A percentile compares a stretch with the other conserved stretches of the same genome.
Conservation (phyloP, 768 basidiomycete species). For the Pulveroboletus sp. region DNA sequence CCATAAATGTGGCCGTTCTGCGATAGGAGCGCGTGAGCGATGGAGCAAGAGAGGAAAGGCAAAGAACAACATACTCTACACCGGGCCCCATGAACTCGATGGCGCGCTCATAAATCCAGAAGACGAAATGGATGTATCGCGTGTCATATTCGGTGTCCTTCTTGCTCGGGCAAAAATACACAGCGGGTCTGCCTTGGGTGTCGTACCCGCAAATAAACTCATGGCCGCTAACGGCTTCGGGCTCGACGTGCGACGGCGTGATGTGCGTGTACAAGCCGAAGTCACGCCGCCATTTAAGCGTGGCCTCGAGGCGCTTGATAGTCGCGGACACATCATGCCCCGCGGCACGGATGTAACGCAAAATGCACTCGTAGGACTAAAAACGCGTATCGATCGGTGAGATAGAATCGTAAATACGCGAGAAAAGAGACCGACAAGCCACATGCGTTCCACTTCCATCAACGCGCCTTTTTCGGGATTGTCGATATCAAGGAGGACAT, state of each 20-base stretch:
- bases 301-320: constrained; percentile 65
- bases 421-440: constrained; percentile 48
- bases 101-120: constrained; percentile 75
- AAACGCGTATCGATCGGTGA: not conserved
- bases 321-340: constrained; percentile 64
- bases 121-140: constrained; percentile 66
- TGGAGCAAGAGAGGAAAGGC: no score
- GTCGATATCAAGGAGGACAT: constrained; percentile 46
- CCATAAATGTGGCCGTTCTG: no score
- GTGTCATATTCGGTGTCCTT: constrained; percentile 74
- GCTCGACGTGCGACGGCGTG: constrained; percentile 60
- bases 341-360: constrained; percentile 73
- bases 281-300: constrained; percentile 77
- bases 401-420: not conserved
- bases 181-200: constrained; percentile 53
- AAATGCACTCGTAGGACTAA: constrained; percentile 66
- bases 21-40: no score
- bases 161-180: constrained; percentile 64
- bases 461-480: constrained; percentile 44
- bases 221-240: constrained; percentile 83
- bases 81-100: constrained; percentile 78
- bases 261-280: constrained; percentile 66
- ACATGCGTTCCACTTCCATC: constrained; percentile 68
- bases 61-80: constrained; percentile 74
- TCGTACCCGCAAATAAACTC: constrained; percentile 77